Conservation (phyloP, 108 stramenopile genomes). For the Skeletonema marinoi region DNA sequence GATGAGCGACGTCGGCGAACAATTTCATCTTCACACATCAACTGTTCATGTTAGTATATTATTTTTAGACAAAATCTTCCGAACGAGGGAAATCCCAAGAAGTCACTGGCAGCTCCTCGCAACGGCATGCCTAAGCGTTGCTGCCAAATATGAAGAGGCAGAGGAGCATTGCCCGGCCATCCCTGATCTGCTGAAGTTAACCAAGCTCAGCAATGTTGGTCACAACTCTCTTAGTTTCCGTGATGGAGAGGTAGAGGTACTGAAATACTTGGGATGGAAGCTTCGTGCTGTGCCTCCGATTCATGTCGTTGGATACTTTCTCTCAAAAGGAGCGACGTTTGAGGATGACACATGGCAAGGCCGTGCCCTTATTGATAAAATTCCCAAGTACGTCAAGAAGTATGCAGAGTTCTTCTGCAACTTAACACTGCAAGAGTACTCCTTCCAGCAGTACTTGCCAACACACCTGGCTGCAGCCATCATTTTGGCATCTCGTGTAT, state of each 20-base stretch:
- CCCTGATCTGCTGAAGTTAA: conserved; percentile 81
- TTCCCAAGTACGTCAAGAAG: conserved; percentile 90
- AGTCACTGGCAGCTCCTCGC: conserved; percentile 90
- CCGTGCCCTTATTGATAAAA: conserved; percentile 83
- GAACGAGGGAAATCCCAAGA: conserved; percentile 69
- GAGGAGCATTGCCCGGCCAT: conserved; percentile 91
- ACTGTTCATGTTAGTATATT: conserved; percentile 86
- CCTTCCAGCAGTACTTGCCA: conserved; percentile 88
- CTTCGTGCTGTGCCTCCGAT: conserved; percentile 84
- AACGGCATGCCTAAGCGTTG: conserved; percentile 89
- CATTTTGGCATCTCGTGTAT: conserved; percentile 76
- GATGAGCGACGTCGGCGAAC: conserved; percentile 92
- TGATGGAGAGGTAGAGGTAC: conserved; percentile 85
- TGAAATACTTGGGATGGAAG: conserved; percentile 75
- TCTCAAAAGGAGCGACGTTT: conserved; percentile 79
- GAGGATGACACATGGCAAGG: conserved; percentile 87
- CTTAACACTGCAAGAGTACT: conserved; percentile 89
- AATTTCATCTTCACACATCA: conserved; percentile 77
- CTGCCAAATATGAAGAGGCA: conserved; percentile 92
- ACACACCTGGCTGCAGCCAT: conserved; percentile 86
- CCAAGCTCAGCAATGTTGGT: conserved; percentile 70
- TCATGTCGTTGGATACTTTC: conserved; percentile 82
- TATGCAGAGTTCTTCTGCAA: conserved; percentile 96
- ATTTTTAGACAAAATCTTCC: conserved; percentile 87
- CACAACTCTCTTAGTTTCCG: conserved; percentile 85